Conservation (phyloP, 2,329 filamentous ascomycete species). For the Shiraia sp. region DNA sequence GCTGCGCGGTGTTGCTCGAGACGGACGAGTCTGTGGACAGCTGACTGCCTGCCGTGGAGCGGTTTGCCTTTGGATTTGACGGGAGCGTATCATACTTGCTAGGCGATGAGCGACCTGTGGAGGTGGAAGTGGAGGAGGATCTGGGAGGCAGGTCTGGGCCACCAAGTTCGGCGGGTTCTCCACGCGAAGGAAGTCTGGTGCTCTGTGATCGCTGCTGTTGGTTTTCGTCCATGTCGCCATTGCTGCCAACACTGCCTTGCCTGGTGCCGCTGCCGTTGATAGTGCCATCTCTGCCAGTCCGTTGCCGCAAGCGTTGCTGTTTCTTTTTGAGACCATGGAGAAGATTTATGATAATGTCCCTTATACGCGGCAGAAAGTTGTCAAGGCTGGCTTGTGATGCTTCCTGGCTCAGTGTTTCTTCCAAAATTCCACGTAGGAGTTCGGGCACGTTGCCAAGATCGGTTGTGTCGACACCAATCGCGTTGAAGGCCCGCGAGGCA, state of each 20-base stretch:
- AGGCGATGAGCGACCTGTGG: slow-evolving; percentile 48
- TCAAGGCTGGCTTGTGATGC: slow-evolving; percentile 92
- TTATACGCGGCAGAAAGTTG: slow-evolving; percentile 88
- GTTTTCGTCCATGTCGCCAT: slow-evolving; percentile 43
- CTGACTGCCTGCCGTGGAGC: slow-evolving; percentile 37
- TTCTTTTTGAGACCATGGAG: slow-evolving; percentile 96
- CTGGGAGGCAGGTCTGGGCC: slow-evolving; percentile 52
- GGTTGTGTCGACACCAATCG: slow-evolving; percentile 92
- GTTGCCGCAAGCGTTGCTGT: slow-evolving; percentile 78
- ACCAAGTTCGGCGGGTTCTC: slow-evolving; percentile 46
- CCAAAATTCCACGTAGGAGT: slow-evolving; percentile 83
- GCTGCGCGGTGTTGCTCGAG: slow-evolving; percentile 77
- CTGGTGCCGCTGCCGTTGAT: slow-evolving; percentile 46
- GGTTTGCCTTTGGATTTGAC: slow-evolving; percentile 38
- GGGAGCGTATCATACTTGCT: slow-evolving; percentile 47
- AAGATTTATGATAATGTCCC: slow-evolving; percentile 98
- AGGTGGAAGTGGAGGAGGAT: slow-evolving; percentile 50
- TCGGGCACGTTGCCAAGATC: slow-evolving; percentile 97
- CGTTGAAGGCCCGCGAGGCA: slow-evolving; percentile 93
- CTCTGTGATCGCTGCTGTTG: slow-evolving; percentile 48
- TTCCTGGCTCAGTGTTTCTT: slow-evolving; percentile 95
- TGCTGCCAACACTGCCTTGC: slow-evolving; percentile 41
- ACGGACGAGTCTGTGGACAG: slow-evolving; percentile 59
- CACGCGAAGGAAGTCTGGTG: slow-evolving; percentile 46
- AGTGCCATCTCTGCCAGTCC: slow-evolving; percentile 55